Evolutionary conservation across 176 grass and related monocot species (phyloP).

Genomic region (Thinopyrum elongatum): DNA sequence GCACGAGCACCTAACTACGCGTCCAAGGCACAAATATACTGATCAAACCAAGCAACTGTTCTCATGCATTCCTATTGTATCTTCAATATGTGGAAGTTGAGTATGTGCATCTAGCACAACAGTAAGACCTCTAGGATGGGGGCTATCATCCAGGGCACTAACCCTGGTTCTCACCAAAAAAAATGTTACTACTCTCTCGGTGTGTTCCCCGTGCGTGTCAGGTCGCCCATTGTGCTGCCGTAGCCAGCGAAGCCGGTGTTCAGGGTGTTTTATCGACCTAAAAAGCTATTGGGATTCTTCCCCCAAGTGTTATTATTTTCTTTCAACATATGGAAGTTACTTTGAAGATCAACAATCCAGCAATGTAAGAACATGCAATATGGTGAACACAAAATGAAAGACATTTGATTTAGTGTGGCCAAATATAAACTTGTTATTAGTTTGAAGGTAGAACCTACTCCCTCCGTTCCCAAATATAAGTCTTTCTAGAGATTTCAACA

Average conservation of each 20-base stretch:
- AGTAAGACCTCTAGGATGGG: background rate
- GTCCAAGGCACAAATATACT: background rate
- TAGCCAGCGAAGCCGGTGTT: background rate
- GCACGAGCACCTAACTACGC: background rate
- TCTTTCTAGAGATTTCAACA: too few species aligned
- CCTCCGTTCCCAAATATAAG: too few species aligned
- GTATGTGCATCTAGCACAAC: background rate
- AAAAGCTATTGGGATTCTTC: background rate
- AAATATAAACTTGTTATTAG: background rate
- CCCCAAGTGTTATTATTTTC: background rate
- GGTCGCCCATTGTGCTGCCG: background rate
- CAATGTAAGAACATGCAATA: conserved; percentile 7
- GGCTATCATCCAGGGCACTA: background rate
- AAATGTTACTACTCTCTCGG: background rate
- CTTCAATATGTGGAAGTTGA: conserved; percentile 9
- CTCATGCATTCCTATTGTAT: background rate
- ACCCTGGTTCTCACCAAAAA: background rate
- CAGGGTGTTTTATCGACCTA: background rate
- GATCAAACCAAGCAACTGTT: background rate
- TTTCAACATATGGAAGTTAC: background rate
- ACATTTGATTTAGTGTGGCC: background rate
- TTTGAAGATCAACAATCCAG: background rate
- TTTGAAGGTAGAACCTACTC: background rate
- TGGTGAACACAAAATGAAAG: background rate
- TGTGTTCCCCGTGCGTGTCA: background rate